Evolutionary conservation across 768 basidiomycete species (phyloP), one percentile per base, ranked within the genome.

Genomic region (Tricholomella constricta): DNA sequence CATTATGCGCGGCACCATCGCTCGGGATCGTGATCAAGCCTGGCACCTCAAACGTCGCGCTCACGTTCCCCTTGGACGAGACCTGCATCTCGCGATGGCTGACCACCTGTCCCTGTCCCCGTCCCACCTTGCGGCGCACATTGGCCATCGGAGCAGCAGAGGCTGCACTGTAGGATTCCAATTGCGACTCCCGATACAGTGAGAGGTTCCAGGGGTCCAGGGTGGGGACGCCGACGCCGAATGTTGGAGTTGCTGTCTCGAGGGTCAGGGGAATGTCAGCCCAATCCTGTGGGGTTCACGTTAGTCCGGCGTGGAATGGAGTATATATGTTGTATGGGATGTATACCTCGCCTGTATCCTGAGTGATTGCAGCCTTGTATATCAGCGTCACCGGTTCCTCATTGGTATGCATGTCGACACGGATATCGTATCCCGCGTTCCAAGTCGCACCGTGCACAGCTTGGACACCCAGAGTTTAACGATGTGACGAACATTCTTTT

Each of bases 161-260:
- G 4, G 34, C 15, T 35, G 34, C 4, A 4, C 10, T n/a, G 34
- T 14, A 17, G n/a, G 20, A 19, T 22, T 20, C 9, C 5, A 22
- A 8, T 8, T n/a, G 38, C 17, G 38, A 19, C 17, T 6, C 5
- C 17, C 38, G 19, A 19, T 22, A n/a, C 31, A 25, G 11, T 8
- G 68, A 68, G 4, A 77, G 55, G 10, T 58, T 70, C 72, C 74
- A 78, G 0, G 72, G 68, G 1, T 52, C 29, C 1, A 78, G 69
- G 3, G 51, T 47, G 1, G 76, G 75, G 4, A 76, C 61, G 6
- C 53, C 59, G 14, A 71, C 48, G 9, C 74, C 74, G 44, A 74
- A 76, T 0, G 74, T 72, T 0, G 76, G 75, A 4, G 67, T 61
- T 3, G 73, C 68, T 0, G 77, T 78, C 59, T 78, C 75, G 3